A percentile compares a stretch with the other conserved stretches of the same genome.
Conservation (phyloP, 306 rosid species). For the Inga leiocalycina region DNA sequence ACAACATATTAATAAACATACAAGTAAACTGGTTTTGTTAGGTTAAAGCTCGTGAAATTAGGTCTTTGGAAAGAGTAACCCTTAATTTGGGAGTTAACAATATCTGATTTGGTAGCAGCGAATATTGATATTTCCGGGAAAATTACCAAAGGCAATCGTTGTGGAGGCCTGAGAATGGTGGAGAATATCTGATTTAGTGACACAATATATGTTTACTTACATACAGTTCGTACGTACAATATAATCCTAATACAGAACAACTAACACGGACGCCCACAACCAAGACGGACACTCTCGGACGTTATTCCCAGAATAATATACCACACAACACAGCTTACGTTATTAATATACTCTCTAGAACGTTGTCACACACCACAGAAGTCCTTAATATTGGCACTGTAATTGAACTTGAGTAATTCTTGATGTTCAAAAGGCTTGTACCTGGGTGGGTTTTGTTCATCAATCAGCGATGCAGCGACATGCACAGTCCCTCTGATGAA, state of each 20-base stretch:
- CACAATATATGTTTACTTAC: not conserved
- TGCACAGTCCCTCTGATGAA: slow-evolving; percentile 57
- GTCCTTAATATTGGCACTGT: slow-evolving; percentile 40
- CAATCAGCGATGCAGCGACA: slow-evolving; percentile 64
- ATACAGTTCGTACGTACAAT: not conserved
- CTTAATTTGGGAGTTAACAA: not conserved
- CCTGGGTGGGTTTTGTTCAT: slow-evolving; percentile 58
- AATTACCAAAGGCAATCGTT: not conserved
- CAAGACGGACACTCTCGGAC: not conserved
- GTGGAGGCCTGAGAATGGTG: not conserved
- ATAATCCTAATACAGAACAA: not conserved
- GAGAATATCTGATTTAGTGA: not conserved
- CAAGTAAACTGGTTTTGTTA: not conserved
- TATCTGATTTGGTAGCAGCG: not conserved
- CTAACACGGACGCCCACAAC: not conserved
- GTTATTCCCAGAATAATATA: not conserved
- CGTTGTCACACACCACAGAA: slow-evolving; percentile 46
- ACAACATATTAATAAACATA: not conserved
- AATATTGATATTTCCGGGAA: not conserved
- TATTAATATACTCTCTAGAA: not conserved
- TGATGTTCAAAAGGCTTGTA: slow-evolving; percentile 73
- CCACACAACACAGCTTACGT: not conserved
- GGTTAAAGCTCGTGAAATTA: not conserved
- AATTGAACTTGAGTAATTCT: slow-evolving; percentile 49
- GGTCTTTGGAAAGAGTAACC: not conserved